phyloP scores from a whole-genome alignment of 495 filamentous ascomycete genomes.

The Cercophora newfieldiana region DNA sequence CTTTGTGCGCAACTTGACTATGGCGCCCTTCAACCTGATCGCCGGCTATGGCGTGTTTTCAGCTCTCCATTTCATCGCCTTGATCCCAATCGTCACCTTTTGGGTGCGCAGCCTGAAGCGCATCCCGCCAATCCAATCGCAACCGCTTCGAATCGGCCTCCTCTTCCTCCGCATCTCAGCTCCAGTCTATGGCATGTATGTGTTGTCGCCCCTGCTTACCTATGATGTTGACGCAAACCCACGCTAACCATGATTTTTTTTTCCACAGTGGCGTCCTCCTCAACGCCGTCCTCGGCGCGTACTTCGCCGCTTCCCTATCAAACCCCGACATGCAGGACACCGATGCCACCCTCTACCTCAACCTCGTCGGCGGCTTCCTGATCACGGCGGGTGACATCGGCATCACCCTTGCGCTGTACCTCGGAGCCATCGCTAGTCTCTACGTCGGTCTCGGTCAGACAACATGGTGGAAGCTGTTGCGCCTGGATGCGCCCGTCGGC shows the following conservation, averaged over 20 bases:
- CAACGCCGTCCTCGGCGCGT: background rate
- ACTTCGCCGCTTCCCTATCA: background rate
- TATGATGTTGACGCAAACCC: too few species aligned
- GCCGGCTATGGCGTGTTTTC: background rate
- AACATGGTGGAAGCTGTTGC: constrained; percentile 8
- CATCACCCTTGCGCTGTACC: constrained; percentile 1
- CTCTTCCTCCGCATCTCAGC: background rate
- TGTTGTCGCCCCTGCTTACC: background rate
- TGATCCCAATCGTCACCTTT: constrained; percentile 2
- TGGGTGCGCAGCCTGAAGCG: constrained; percentile 2
- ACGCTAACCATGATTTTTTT: background rate
- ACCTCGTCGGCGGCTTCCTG: background rate
- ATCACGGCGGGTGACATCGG: constrained; percentile 1
- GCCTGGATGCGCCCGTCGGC: constrained; percentile 3
- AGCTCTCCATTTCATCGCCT: background rate
- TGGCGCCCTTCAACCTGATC: background rate
- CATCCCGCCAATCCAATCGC: background rate
- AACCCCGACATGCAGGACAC: background rate
- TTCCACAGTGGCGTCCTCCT: background rate
- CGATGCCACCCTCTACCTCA: background rate
- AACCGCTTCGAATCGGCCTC: background rate
- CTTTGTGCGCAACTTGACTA: background rate
- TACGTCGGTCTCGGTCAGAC: background rate
- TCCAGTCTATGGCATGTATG: background rate
- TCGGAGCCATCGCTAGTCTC: background rate